Conservation (phyloP, 2,329 filamentous ascomycete species). For the Aspergillus sp. region DNA sequence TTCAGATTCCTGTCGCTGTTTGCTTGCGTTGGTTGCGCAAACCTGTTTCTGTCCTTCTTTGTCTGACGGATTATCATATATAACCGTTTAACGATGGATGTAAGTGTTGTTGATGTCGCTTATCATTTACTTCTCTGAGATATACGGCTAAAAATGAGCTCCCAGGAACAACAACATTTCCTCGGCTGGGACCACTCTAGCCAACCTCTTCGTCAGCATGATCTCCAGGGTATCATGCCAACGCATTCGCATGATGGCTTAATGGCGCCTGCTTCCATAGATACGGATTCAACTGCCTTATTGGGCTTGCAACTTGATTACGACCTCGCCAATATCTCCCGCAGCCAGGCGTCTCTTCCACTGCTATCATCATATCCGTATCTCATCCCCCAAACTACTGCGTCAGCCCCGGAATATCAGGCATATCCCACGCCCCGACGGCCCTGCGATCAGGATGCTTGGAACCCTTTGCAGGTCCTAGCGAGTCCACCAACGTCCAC, state of each 20-base stretch:
- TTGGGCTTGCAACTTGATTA: conserved; percentile 20
- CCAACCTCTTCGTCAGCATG: conserved; percentile 9
- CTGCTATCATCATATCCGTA: conserved; percentile 9
- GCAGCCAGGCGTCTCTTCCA: conserved; percentile 12
- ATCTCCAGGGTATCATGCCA: conserved; percentile 27
- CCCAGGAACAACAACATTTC: too few relatives aligned
- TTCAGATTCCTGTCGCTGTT: background rate
- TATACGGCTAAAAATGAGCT: too few relatives aligned
- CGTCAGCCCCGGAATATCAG: conserved; percentile 13
- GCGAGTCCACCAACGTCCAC: conserved; percentile 11
- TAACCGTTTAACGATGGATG: background rate
- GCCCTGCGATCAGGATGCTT: conserved; percentile 20
- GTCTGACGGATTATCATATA: background rate
- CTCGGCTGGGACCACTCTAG: background rate
- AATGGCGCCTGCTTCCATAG: conserved; percentile 1
- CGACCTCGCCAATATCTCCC: conserved; percentile 13
- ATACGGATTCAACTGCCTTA: conserved; percentile 16
- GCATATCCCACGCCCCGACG: conserved; percentile 15
- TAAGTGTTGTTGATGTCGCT: background rate
- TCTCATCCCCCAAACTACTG: conserved; percentile 9
- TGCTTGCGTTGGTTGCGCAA: background rate
- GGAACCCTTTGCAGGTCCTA: conserved; percentile 20
- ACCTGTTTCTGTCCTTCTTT: background rate
- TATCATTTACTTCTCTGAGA: too few relatives aligned
- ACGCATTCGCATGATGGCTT: conserved; percentile 6